Evolutionary conservation across 1,284 basidiomycete species (phyloP), one percentile per base, ranked within the genome.

Genomic region (Trametes sp.): DNA sequence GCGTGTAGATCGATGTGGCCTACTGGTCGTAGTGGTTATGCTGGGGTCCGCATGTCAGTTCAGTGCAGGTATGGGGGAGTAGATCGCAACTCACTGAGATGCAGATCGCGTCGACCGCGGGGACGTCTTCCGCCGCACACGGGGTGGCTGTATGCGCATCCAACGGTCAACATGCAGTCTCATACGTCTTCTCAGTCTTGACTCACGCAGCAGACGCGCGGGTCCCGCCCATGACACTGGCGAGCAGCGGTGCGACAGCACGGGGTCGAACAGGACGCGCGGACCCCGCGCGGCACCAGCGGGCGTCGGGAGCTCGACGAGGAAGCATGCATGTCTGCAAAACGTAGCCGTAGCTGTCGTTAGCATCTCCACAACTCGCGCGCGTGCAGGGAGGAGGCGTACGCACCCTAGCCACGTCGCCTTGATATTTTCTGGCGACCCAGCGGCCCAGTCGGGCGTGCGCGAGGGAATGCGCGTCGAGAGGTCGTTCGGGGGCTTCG

Each of bases 1-100:
- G n/a, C 14, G 23, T 13, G 38, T 6, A 16, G 29, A 7, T 36
- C 10, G 24, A 46, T 21, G 31, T 21, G 42, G 70, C 82, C 63
- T 65, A 87, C 85, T 87, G 89, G 74, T 90, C 88, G 66, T 90
- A 90, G 73, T 90, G 89, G 68, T 90, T 87, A 70, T 91, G 88
- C 84, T 84, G 63, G n/a, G 24, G 4, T 14, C 8, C 10, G 11
- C 38, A 16, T 23, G 51, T 24, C 19, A 19, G 29, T 33, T 8
- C 1, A 13, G 28, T 2, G 29, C 19, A 2, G 19, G 7, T 36
- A 26, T 46, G 3, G 54, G 42, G 41, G 23, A 41, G 54, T 41
- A n/a, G 14, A 3, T 19, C 14, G 28, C 38, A 21, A 76, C 82
- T 59, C 62, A 84, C 82, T 14, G 83, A 84, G 62, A 89, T 84